Evolutionary conservation across 2,329 filamentous ascomycete species (phyloP).

Genomic region (Calonectria pteridis): DNA sequence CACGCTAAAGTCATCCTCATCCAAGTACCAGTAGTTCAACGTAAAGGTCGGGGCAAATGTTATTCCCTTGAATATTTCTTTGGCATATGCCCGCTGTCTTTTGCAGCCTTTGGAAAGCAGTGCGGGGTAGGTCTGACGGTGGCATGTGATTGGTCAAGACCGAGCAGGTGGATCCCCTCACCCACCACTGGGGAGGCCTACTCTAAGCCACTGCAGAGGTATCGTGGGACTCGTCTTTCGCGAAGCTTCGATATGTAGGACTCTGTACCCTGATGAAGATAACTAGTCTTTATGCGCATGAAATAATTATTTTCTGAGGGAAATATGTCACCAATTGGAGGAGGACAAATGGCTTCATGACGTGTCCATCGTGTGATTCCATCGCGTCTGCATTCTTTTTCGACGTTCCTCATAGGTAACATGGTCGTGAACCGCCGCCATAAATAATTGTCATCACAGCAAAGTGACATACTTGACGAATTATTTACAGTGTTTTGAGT

Average conservation of each 20-base stretch:
- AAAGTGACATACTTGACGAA: background rate
- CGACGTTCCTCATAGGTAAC: background rate
- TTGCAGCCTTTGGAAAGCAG: background rate
- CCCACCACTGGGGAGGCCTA: background rate
- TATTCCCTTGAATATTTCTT: background rate
- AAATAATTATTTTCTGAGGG: background rate
- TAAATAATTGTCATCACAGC: no score
- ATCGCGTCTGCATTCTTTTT: background rate
- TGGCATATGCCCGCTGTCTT: background rate
- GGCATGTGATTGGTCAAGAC: background rate
- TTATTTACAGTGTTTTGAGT: background rate
- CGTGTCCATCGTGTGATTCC: background rate
- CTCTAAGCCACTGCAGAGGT: background rate
- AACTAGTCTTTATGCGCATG: background rate
- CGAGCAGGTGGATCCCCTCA: background rate
- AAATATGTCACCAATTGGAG: background rate
- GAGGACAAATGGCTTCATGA: background rate
- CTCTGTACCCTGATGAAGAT: background rate
- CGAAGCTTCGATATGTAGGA: background rate
- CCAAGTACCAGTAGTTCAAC: background rate
- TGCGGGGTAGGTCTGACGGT: background rate
- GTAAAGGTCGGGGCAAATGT: background rate
- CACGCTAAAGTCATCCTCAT: background rate
- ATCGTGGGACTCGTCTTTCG: background rate
- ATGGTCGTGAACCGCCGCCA: background rate